These are phyloP conservation scores for Carex pumila DNA, from an alignment of 176 grass and related monocot species.

Conservation along the genomic window DNA sequence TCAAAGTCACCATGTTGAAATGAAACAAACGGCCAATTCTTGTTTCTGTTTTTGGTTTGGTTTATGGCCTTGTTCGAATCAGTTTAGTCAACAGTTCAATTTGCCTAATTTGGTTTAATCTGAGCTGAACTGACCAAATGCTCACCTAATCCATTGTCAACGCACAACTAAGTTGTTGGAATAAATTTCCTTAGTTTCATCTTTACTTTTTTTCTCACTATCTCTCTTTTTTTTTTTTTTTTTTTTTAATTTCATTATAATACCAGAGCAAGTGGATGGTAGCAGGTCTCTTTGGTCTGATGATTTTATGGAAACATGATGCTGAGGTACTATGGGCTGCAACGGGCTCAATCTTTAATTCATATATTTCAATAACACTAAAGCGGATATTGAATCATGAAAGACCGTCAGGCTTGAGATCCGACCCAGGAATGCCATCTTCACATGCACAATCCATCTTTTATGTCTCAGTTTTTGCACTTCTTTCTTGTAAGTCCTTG, in stretches of 20 bases:
- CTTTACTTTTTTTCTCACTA: neutral
- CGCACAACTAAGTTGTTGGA: neutral
- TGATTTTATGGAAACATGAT: constrained; percentile 66
- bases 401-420: constrained; percentile 58
- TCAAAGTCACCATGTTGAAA: neutral
- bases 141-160: neutral
- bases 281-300: constrained; percentile 36
- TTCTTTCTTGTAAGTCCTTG: constrained; percentile 66
- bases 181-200: neutral
- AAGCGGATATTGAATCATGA: constrained; percentile 73
- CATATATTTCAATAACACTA: constrained; percentile 37
- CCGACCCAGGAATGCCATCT: constrained; percentile 95
- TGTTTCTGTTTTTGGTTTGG: neutral
- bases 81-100: neutral
- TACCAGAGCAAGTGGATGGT: constrained; percentile 87
- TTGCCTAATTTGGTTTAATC: neutral
- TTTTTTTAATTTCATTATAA: neutral
- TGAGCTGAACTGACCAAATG: neutral
- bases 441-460: constrained; percentile 92
- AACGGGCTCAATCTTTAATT: constrained; percentile 49
- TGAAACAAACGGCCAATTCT: neutral
- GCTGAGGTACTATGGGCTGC: constrained; percentile 56
- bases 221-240: too few species aligned
- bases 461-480: constrained; percentile 36
- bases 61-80: neutral